phyloP scores from a whole-genome alignment of 768 basidiomycete genomes.

The Hemileccinum impolitum region DNA sequence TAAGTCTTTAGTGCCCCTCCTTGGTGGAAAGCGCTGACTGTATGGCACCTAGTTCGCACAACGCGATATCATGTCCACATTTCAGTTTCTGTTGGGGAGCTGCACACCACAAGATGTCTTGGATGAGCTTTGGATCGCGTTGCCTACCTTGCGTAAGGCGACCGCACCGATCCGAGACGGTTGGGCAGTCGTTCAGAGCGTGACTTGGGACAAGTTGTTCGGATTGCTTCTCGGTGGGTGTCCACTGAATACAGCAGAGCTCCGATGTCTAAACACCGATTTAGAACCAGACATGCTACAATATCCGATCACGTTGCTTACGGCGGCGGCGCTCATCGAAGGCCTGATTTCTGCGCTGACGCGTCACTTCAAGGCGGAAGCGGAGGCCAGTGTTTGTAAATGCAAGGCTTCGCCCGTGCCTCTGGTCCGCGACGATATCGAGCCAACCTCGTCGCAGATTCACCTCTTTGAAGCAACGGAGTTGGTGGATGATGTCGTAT shows the following conservation, averaged over 20 bases:
- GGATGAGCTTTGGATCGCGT: conserved; percentile 55
- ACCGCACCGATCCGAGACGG: conserved; percentile 34
- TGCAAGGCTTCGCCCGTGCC: background rate
- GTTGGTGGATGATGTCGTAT: conserved; percentile 13
- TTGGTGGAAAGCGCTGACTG: background rate
- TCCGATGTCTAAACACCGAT: background rate
- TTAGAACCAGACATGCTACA: conserved; percentile 52
- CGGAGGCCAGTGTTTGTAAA: conserved; percentile 9
- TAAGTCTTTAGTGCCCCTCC: conserved; percentile 14
- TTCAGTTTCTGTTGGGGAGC: conserved; percentile 48
- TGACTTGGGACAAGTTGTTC: conserved; percentile 52
- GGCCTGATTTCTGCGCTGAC: conserved; percentile 40
- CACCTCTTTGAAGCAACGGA: conserved; percentile 8
- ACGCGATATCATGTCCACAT: conserved; percentile 47
- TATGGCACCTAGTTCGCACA: conserved; percentile 44
- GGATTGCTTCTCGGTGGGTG: conserved; percentile 37
- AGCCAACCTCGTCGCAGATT: conserved; percentile 11
- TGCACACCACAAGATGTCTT: conserved; percentile 51
- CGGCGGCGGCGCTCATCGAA: conserved; percentile 49
- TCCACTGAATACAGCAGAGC: background rate
- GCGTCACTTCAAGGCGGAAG: conserved; percentile 34
- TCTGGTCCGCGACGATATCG: background rate
- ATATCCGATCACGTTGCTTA: conserved; percentile 52
- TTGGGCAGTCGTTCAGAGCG: conserved; percentile 44
- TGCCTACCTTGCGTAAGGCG: conserved; percentile 48